Base-by-base conservation (phyloP, 164 flowering plant species). In the Euptelea pleiosperma region DNA sequence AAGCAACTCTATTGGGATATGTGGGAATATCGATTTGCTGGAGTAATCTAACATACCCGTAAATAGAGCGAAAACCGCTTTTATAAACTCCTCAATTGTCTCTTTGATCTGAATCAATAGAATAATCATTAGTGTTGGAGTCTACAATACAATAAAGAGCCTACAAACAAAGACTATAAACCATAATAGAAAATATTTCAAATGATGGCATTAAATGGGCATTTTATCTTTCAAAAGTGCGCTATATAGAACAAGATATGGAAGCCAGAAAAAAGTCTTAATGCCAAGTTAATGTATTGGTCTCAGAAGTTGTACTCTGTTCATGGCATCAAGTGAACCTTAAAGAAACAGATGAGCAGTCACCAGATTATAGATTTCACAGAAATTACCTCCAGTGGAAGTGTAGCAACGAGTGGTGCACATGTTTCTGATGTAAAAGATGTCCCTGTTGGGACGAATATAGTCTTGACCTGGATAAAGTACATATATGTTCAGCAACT, bases 361-460 rank as follows among this genome's bases (percentile, higher is more conserved):
- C 44, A 61, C n/a, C 24, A 28, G 24, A 19, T 51, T 25, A 44
- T 10, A 16, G 22, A 49, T 15, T 18, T 19, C 30, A 48, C 4
- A 50, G 45, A 46, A 64, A 37, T 64, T 81, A 87, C 97, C 95
- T 87, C 96, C 77, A 91, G 70, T 10, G 97, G 87, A 65, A 91
- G 92, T 61, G 93, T 82, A 15, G 97, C 95, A 53, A 90, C 77
- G 18, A 90, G 84, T 21, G 92, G 92, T 59, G 97, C 93, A 71
- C 84, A 77, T 30, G 62, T 36, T 64, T 90, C 95, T 21, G 90
- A 65, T 9, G 91, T 81, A 19, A 90, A 58, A 40, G 87, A 42
- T 11, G 39, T 62, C 43, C 84, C 91, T 0, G 97, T 86, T 51
- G 96, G 93, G 43, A 91, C 57, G 70, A 77, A 81, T 33, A 86